Evolutionary conservation across 768 basidiomycete species (phyloP), one percentile per base, ranked within the genome.

Genomic region (Termitomyces heimii): DNA sequence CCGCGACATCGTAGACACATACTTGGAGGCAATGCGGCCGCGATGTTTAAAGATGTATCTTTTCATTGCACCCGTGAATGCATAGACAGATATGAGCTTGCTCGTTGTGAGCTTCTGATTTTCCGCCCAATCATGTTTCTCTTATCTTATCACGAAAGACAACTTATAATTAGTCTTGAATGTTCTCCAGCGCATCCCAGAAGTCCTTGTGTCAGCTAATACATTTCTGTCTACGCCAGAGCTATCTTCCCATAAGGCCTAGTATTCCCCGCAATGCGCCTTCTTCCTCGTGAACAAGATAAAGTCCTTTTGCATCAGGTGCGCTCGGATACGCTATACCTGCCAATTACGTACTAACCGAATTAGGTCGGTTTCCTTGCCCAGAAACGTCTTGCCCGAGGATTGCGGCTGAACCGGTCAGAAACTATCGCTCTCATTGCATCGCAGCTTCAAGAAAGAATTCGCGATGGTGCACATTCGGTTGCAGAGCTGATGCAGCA

Each of bases 371-470:
- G 97, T 24, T 85, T 82, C 60, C 82, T 98, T 18, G 94, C 97
- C 1, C 96, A 98, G 73, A 89, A 93, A 65, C 88, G 97, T 40
- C 85, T 99, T 16, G 96, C 96, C 5, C 82, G 97, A n/a, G 97
- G 97, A 9, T 69, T 96, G 35, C 81, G 81, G 54, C 82, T 98
- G 54, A 98, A 98, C 72, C 74, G 85, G 60, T 82, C 90, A 3
- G 97, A 99, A 72, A 88, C 94, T 0, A 82, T 86, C 14, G 94
- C 92, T 2, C 81, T 99, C 9, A 94, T 99, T 61, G 87, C 94
- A 2, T 84, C 84, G n/a, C 89, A 92, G 64, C 82, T 98, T 1
- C 96, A 98, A 64, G 96, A 98, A 70, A 83, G 85, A 48, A 96
- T 97, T 64, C 81, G 97, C 10, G 97, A 98, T 88, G 96, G 95